Evolutionary conservation across 139 green algal species (phyloP).

Genomic region (Asterochloris sp.): DNA sequence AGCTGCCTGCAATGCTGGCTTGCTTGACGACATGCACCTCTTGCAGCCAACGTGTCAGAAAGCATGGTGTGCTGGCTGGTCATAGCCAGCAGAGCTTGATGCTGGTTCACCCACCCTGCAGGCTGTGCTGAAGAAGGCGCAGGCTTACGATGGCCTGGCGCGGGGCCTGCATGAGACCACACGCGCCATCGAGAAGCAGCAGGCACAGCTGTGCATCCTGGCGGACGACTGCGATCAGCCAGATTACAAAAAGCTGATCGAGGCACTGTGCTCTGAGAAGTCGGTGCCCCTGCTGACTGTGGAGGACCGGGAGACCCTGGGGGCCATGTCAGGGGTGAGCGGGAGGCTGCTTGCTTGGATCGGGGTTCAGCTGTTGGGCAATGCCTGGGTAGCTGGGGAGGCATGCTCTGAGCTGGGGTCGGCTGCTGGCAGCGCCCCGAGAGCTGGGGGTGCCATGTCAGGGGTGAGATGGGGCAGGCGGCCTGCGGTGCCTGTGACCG

Average conservation of each 20-base stretch:
- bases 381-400: constrained; percentile 55
- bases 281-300: constrained; percentile 95
- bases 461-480: too few relatives aligned
- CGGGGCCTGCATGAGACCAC: constrained; percentile 91
- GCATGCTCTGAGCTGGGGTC: constrained; percentile 21
- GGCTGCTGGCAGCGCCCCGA: too few relatives aligned
- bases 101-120: constrained; percentile 13
- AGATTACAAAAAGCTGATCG: constrained; percentile 99
- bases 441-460: too few relatives aligned
- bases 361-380: constrained; percentile 38
- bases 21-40: not conserved
- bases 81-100: too few relatives aligned
- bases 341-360: too few relatives aligned
- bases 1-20: not conserved
- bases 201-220: constrained; percentile 94
- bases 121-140: constrained; percentile 96
- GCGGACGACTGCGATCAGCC: constrained; percentile 98
- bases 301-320: constrained; percentile 84
- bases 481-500: too few relatives aligned
- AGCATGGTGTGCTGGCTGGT: too few relatives aligned
- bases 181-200: constrained; percentile 71
- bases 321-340: too few relatives aligned
- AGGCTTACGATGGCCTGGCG: constrained; percentile 93
- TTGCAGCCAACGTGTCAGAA: too few relatives aligned
- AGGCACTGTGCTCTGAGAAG: constrained; percentile 97